Evolutionary conservation across 768 basidiomycete species (phyloP), one percentile per base, ranked within the genome.

Genomic region (Rhizopogon roseolus): DNA sequence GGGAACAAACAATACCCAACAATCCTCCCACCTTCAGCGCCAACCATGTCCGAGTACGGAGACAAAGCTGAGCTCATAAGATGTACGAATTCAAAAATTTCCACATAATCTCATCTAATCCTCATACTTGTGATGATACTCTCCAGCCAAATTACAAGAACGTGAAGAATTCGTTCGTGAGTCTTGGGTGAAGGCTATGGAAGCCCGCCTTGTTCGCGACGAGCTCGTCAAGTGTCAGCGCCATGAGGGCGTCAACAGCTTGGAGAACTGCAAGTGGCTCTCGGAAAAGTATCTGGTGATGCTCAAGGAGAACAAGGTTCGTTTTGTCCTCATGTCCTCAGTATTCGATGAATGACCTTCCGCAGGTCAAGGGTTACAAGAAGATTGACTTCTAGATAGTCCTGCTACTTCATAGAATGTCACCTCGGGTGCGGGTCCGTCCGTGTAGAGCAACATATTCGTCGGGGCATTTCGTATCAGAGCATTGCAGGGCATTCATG

Each of bases 141-240:
- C 16, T 10, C 4, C 51, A 91, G 89, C 78, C 16, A 82, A 80
- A 66, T 69, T 88, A 49, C 71, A 81, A 61, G 80, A 79, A 60
- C 86, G 90, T 39, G 93, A 96, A 57, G 73, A 81, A 43, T 75
- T 81, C 70, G 76, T 98, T 65, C 84, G 90, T 49, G 94, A 98
- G 73, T 90, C 90, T 49, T 98, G 95, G 95, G 81, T 97, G 32
- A 87, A 85, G 61, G 86, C 90, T 19, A 96, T 98, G 93, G 94
- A 97, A 70, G 83, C 85, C 32, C 84, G 90, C 45, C 76, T 98
- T 54, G 92, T 97, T 44, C 84, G 85, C 56, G 88, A 91, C 54
- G 90, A 95, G 69, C 81, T 98, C 52, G 78, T 82, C 54, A 93
- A 91, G 71, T 98, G 95, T 74, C 91, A 94, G 64, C 79, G 81